Base-by-base conservation (phyloP, 139 green algal genomes). In the Spirogloea muscicola region DNA sequence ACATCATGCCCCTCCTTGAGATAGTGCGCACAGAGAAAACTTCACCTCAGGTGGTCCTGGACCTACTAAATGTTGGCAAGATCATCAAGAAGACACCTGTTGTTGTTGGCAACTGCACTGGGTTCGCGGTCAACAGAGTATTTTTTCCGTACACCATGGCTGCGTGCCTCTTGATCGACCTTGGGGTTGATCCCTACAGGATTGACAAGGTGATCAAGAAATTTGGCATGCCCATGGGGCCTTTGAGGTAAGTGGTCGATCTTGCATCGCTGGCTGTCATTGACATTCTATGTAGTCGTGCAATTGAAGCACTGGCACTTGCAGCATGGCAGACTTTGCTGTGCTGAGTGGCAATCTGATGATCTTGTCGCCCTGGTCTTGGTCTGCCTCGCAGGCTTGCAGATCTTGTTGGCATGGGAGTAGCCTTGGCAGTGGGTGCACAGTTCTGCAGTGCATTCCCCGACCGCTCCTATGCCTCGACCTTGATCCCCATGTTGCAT, bases 131-230 rank as follows among this genome's bases (percentile, higher is more conserved):
- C 39, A 99, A 99, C 86, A 85, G 94, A 34, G 91, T 97, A 18
- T 99, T 98, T 88, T 98, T 98, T 86, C 94, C 94, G 16, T 99
- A 99, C 92, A 97, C 91, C 36, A 94, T 93, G 86, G 85, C 89
- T 3, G 94, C 94, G 10, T 93, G 85, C 83, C 69, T 98, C 80
- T 88, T 98, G 44, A 82, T 88, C 34, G 92, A 97, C 87, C 41
- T 93, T 48, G 92, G 92, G 4, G 52, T 91, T 49, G 90, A 97
- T 84, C 89, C 90, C 29, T 96, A 93, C 84, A 72, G 49, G 16
- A 88, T 97, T 33, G 94, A 99, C 86, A 89, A 88, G 67, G 87
- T 74, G 49, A 85, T 82, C 68, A 79, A 82, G 61, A 31, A 73
- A 46, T 99, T 98, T 86, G 94, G 94, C 69, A 99, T 99, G 94